phyloP scores from a whole-genome alignment of 2,329 filamentous ascomycete species.

The Colletotrichum brevisporum region DNA sequence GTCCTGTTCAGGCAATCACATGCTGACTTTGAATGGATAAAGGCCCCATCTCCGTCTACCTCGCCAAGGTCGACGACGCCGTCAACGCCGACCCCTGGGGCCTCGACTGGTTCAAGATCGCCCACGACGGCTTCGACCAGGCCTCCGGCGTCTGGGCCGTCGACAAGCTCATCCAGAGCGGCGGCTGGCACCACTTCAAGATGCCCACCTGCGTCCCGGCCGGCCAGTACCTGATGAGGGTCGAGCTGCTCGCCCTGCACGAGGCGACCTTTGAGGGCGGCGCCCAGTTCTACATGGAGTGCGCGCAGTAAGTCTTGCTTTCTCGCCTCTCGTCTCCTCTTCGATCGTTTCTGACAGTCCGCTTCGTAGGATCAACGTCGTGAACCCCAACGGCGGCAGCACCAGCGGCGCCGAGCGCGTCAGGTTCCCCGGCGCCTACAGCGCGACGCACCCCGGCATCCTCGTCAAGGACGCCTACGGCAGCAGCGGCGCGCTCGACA shows the following conservation, averaged over 20 bases:
- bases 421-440: constrained; percentile 54
- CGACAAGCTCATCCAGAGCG: constrained; percentile 38
- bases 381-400: constrained; percentile 32
- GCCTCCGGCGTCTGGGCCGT: constrained; percentile 47
- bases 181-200: constrained; percentile 51
- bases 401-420: constrained; percentile 46
- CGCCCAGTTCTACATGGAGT: constrained; percentile 46
- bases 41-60: constrained; percentile 64
- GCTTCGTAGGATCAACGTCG: too few relatives aligned
- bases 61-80: constrained; percentile 63
- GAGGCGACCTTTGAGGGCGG: constrained; percentile 45
- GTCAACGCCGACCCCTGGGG: constrained; percentile 53
- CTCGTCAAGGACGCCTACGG: constrained; percentile 50
- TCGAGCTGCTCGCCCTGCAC: constrained; percentile 59
- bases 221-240: constrained; percentile 58
- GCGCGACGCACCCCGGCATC: constrained; percentile 51
- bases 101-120: constrained; percentile 66
- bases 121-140: constrained; percentile 52
- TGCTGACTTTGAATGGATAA: not conserved
- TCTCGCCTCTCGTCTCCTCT: constrained; percentile 37
- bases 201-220: constrained; percentile 55
- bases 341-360: constrained; percentile 39
- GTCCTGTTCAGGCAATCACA: not conserved
- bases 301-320: constrained; percentile 38
- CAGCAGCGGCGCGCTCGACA: constrained; percentile 32